Conservation (phyloP, 2,329 filamentous ascomycete species). For the Macrophomina phaseolina region DNA sequence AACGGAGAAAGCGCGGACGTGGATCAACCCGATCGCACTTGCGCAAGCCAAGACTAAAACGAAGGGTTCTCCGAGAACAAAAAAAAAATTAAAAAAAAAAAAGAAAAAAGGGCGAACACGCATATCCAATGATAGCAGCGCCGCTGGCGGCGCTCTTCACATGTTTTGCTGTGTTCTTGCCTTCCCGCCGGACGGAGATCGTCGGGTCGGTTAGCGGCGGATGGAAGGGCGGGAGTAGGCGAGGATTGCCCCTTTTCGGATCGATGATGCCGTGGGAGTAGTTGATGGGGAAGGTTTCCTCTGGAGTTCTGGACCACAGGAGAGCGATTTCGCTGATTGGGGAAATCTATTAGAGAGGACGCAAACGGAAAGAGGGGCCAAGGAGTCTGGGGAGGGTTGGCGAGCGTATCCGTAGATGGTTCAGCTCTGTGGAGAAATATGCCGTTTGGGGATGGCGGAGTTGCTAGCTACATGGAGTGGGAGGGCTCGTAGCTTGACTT, state of each 20-base stretch:
- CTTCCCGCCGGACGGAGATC: neutral
- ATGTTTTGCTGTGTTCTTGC: neutral
- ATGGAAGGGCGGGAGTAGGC: slow-evolving; percentile 4
- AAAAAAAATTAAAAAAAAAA: too few relatives aligned
- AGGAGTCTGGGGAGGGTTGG: neutral
- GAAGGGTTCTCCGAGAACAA: neutral
- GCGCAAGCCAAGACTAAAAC: neutral
- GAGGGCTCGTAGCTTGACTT: neutral
- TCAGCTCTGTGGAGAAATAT: neutral
- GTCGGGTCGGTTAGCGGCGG: neutral
- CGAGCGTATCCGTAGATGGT: neutral
- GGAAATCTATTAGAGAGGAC: neutral
- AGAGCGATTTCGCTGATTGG: neutral
- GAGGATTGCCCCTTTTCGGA: neutral
- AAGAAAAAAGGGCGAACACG: too few relatives aligned
- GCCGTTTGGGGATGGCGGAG: neutral
- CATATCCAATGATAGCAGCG: neutral
- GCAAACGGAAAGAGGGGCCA: neutral
- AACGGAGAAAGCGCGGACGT: neutral
- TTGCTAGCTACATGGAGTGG: neutral
- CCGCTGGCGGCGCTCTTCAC: too few relatives aligned
- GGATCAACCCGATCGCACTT: slow-evolving; percentile 13
- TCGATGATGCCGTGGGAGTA: neutral
- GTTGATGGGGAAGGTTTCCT: neutral
- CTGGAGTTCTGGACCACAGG: neutral